Base-by-base conservation (phyloP, 257 asterid species). In the Solanum sitiens region DNA sequence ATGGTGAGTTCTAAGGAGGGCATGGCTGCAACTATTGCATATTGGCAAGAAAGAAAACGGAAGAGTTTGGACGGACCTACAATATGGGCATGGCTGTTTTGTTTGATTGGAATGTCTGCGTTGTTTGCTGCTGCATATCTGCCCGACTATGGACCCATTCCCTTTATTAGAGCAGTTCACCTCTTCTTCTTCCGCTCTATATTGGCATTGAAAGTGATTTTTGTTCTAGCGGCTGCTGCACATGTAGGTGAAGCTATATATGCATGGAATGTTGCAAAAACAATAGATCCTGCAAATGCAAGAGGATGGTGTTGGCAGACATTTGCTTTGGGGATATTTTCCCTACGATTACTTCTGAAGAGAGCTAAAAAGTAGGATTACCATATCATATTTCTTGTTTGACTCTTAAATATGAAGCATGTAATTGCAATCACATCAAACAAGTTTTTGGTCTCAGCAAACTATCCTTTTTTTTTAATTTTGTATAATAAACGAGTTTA, bases 221-320 rank as follows among this genome's bases (percentile, higher is more conserved):
- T 95, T 86, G 12, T 92, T 86, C 27, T 89, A 50, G 39, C 98
- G 0, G 74, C 83, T 33, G 94, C 92, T 10, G 90, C 91, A 21
- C 99, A 97, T 87, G 2, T 94, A 23, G 96, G 94, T 21, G 99
- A 97, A 91, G 99, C 91, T 63, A 63, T 95, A 13, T 96, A 96
- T 88, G 99, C 99, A 6, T 96, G 98, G 99, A 88, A 84, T 33
- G 95, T 97, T 40, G 99, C 99, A 12, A 96, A 89, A 88, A 91
- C 86, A 87, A 94, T 93, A 45, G 99, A 97, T 91, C 96, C 98
- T 85, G 91, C 90, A n/a, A 97, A 97, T 88, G 94, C 99, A 11
- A 90, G 85, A 82, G 98, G 94, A 27, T 97, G 99, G 99, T 92
- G 93, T 89, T 95, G 96, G 98, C 99, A 97, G 92, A 97, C 99